These are phyloP conservation scores for Pythium dissotocum DNA, from an alignment of 352 stramenopile species.

Conservation along the genomic window DNA sequence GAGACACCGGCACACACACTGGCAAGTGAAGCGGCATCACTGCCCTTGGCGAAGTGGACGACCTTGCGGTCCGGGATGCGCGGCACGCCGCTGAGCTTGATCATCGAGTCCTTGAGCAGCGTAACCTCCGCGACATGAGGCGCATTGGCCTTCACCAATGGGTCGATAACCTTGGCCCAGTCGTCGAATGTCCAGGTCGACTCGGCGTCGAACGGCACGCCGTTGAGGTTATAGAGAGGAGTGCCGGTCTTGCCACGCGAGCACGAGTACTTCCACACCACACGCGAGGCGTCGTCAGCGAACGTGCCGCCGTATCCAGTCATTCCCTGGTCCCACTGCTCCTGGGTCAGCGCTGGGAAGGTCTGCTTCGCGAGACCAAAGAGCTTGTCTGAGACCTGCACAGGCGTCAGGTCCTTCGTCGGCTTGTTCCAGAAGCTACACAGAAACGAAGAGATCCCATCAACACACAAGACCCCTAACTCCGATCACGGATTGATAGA, in stretches of 20 bases:
- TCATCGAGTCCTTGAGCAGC: conserved; percentile 26
- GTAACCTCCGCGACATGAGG: conserved; percentile 3
- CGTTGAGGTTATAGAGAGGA: conserved; percentile 41
- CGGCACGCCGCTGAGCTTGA: conserved; percentile 44
- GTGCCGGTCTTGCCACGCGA: conserved; percentile 40
- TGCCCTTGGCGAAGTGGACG: conserved; percentile 43
- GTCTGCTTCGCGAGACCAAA: conserved; percentile 35
- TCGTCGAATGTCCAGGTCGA: conserved; percentile 36
- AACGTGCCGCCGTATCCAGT: conserved; percentile 37
- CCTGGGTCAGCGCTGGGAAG: conserved; percentile 33
- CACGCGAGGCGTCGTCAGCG: conserved; percentile 28
- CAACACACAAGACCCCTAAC: not conserved
- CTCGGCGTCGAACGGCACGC: conserved; percentile 36
- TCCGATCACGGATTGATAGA: too few relatives aligned
- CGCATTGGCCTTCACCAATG: conserved; percentile 32
- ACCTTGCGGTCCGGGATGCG: conserved; percentile 54
- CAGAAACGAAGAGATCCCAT: not conserved
- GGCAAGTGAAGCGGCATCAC: conserved; percentile 36
- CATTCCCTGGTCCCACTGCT: conserved; percentile 36
- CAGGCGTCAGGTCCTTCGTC: conserved; percentile 34
- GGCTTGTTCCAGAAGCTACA: conserved; percentile 35
- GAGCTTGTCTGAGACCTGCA: conserved; percentile 36
- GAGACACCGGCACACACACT: conserved; percentile 38
- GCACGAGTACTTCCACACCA: conserved; percentile 42
- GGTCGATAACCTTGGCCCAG: conserved; percentile 39